A percentile compares a stretch with the other conserved stretches of the same genome.
Conservation (phyloP, 371 early-diverging fungal species). For the Mortierella sp. region DNA sequence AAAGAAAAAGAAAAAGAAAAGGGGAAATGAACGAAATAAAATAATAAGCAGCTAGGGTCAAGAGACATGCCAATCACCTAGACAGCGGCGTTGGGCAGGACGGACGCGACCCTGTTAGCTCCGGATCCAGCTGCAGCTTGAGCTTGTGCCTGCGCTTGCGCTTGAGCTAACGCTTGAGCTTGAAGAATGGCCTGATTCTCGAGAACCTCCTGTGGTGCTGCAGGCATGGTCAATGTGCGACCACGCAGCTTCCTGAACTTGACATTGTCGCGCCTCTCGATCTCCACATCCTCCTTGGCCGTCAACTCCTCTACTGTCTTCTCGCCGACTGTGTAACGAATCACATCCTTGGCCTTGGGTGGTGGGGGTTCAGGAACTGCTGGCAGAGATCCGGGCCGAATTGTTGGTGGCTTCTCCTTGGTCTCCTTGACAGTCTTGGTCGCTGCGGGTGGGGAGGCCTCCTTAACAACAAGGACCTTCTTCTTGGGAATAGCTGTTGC, state of each 20-base stretch:
- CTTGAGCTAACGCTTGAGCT: background rate
- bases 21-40: background rate
- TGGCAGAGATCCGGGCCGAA: constrained; percentile 33
- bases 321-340: constrained; percentile 52
- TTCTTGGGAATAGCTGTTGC: constrained; percentile 11
- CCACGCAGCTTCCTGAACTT: constrained; percentile 54
- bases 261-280: constrained; percentile 45
- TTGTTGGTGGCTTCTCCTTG: constrained; percentile 25
- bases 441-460: background rate
- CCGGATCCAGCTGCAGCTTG: background rate
- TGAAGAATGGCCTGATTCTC: constrained; percentile 3
- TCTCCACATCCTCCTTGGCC: constrained; percentile 43
- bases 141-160: background rate
- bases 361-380: constrained; percentile 47
- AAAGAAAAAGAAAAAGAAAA: background rate
- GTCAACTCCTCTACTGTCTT: constrained; percentile 47
- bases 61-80: background rate
- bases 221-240: constrained; percentile 53
- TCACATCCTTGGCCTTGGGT: constrained; percentile 48
- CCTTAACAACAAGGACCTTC: constrained; percentile 1
- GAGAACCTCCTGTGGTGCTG: constrained; percentile 41
- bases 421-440: constrained; percentile 21
- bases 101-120: background rate
- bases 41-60: background rate
- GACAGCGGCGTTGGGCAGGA: background rate